These are phyloP conservation scores for Aspergillus amoenus DNA, from an alignment of 2,329 filamentous ascomycete species.

Conservation along the genomic window DNA sequence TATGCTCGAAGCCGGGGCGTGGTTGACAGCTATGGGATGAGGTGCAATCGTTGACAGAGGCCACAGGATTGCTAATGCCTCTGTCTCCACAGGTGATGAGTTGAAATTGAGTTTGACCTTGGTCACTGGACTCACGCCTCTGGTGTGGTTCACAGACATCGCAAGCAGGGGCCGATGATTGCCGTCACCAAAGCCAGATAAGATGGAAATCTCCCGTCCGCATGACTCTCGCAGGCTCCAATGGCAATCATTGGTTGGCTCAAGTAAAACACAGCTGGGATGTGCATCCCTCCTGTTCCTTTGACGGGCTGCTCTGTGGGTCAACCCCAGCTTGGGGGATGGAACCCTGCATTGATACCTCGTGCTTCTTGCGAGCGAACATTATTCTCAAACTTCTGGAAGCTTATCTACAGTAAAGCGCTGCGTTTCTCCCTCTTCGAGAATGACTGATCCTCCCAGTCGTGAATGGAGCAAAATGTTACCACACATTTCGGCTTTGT, in stretches of 20 bases:
- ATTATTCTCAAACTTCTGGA: not conserved
- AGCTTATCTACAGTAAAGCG: not conserved
- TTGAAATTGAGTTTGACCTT: not conserved
- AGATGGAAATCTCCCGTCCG: not conserved
- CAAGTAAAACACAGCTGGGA: not conserved
- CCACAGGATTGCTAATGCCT: not conserved
- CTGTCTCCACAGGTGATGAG: not conserved
- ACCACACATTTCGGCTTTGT: no score
- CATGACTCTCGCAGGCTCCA: not conserved
- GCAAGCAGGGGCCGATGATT: not conserved
- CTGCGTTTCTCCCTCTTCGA: not conserved
- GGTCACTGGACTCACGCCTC: not conserved
- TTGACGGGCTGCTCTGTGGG: not conserved
- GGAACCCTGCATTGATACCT: conserved; percentile 10
- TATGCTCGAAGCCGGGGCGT: not conserved
- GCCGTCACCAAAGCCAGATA: not conserved
- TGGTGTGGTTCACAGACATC: not conserved
- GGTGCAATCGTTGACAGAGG: no score
- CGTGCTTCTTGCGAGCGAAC: not conserved
- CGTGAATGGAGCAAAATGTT: not conserved
- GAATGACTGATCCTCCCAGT: not conserved
- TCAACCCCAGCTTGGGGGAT: not conserved
- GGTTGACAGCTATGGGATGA: not conserved
- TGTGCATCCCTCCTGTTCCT: not conserved
- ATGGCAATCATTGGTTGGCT: not conserved